These are phyloP conservation scores for Epipyxis sp. DNA, from an alignment of 108 stramenopile species.

Conservation along the genomic window DNA sequence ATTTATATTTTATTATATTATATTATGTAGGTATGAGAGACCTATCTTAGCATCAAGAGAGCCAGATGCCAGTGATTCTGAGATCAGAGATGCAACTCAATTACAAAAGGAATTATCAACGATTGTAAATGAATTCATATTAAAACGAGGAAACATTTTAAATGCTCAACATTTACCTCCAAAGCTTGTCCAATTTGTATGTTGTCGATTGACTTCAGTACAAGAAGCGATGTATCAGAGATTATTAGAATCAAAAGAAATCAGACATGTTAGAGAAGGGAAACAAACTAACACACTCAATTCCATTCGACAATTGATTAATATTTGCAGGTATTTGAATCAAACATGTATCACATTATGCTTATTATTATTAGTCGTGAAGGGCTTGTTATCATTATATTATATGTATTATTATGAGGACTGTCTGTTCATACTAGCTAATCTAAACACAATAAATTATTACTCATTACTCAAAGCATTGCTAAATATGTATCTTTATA, in stretches of 20 bases:
- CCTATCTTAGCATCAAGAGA: constrained; percentile 88
- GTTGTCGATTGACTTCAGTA: constrained; percentile 88
- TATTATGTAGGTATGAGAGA: constrained; percentile 42
- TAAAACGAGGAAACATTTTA: constrained; percentile 88
- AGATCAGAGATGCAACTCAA: constrained; percentile 72
- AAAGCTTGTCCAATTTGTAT: constrained; percentile 95
- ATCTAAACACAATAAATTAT: too few species aligned
- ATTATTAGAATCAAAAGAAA: constrained; percentile 78
- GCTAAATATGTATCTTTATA: too few species aligned
- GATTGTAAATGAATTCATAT: constrained; percentile 89
- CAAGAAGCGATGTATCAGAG: constrained; percentile 92
- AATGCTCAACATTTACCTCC: constrained; percentile 96
- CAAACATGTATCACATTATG: not conserved
- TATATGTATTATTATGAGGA: too few species aligned
- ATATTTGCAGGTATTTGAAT: constrained; percentile 65
- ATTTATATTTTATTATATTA: too few species aligned
- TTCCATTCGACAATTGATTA: constrained; percentile 89
- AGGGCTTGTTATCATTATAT: too few species aligned
- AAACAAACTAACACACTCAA: constrained; percentile 93
- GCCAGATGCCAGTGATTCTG: constrained; percentile 83
- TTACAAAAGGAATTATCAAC: constrained; percentile 79
- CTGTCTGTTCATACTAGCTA: too few species aligned
- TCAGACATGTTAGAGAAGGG: constrained; percentile 89
- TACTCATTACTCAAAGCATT: too few species aligned
- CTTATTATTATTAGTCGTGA: too few species aligned